Conservation (phyloP, 805 yeast genomes). For the Starmerella floricola region DNA sequence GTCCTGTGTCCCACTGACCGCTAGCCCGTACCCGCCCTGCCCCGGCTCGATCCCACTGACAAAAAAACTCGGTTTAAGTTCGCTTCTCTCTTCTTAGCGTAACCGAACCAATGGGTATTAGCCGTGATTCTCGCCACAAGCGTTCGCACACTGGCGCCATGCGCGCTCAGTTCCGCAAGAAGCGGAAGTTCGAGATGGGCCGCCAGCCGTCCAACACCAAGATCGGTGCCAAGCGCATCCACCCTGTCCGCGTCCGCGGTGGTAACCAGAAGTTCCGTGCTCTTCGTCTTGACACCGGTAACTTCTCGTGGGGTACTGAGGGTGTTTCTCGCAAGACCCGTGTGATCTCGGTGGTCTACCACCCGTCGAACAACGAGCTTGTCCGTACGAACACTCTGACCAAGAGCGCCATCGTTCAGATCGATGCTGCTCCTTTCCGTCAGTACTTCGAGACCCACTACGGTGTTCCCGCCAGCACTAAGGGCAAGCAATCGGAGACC, state of each 20-base stretch:
- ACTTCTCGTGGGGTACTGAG: constrained; percentile 99
- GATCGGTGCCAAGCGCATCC: constrained; percentile 98
- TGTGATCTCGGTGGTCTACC: constrained; percentile 95
- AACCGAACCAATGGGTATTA: constrained; percentile 81
- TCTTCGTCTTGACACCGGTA: constrained; percentile 78
- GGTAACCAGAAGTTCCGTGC: constrained; percentile 99
- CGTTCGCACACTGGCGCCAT: constrained; percentile 99
- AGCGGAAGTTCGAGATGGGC: constrained; percentile 99
- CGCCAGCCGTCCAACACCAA: constrained; percentile 99
- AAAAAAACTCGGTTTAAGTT: constrained; percentile 5
- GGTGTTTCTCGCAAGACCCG: constrained; percentile 98
- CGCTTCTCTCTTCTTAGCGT: constrained; percentile 9
- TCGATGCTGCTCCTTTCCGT: constrained; percentile 99
- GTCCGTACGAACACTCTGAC: constrained; percentile 99
- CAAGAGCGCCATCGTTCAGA: constrained; percentile 97
- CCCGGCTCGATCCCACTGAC: constrained; percentile 6
- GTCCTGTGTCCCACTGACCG: background rate
- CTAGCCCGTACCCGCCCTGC: background rate
- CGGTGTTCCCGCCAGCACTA: constrained; percentile 53
- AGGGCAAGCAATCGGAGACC: constrained; percentile 61
- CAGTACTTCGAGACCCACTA: constrained; percentile 98
- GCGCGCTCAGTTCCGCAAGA: constrained; percentile 99
- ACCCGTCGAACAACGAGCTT: constrained; percentile 98
- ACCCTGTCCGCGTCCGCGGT: constrained; percentile 99
- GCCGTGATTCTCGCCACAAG: constrained; percentile 99